These are phyloP conservation scores for Cryptococcus wingfieldii DNA, from an alignment of 1,284 basidiomycete genomes.

Conservation along the genomic window DNA sequence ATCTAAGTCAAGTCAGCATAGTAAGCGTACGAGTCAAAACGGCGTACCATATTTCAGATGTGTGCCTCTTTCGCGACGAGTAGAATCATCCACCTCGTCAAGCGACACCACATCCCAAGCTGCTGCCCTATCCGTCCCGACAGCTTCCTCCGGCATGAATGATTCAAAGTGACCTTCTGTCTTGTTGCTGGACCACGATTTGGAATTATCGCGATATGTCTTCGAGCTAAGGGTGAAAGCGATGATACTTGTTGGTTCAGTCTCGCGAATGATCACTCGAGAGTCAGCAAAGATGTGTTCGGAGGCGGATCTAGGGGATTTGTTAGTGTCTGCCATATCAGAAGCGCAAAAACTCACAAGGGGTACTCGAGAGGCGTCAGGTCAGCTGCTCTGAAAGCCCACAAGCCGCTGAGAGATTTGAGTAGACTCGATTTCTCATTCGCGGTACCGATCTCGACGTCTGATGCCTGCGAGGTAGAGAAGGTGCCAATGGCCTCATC, in stretches of 20 bases:
- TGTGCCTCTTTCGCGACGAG: slow-evolving; percentile 37
- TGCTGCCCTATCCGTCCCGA: slow-evolving; percentile 49
- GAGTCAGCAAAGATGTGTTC: slow-evolving; percentile 95
- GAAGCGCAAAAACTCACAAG: slow-evolving; percentile 41
- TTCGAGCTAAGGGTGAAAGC: slow-evolving; percentile 91
- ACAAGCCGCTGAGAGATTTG: slow-evolving; percentile 79
- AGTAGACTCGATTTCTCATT: slow-evolving; percentile 72
- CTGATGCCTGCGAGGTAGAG: slow-evolving; percentile 45
- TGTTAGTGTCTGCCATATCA: not conserved
- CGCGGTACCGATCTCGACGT: slow-evolving; percentile 52
- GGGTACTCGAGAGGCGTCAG: slow-evolving; percentile 57
- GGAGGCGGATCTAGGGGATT: slow-evolving; percentile 40
- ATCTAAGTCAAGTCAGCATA: slow-evolving; percentile 52
- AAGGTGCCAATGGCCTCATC: slow-evolving; percentile 22
- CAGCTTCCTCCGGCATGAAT: slow-evolving; percentile 32
- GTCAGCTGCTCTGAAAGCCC: slow-evolving; percentile 59
- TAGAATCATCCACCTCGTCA: slow-evolving; percentile 42
- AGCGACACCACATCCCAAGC: slow-evolving; percentile 81
- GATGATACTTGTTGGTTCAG: slow-evolving; percentile 97
- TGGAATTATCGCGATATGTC: slow-evolving; percentile 65
- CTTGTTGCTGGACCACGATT: slow-evolving; percentile 44
- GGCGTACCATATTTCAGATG: slow-evolving; percentile 48
- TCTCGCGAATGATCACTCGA: slow-evolving; percentile 89
- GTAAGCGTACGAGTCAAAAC: not conserved
- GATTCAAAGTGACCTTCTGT: slow-evolving; percentile 53